Base-by-base conservation (phyloP, 2,329 filamentous ascomycete species). In the Plenodomus biglobosus region DNA sequence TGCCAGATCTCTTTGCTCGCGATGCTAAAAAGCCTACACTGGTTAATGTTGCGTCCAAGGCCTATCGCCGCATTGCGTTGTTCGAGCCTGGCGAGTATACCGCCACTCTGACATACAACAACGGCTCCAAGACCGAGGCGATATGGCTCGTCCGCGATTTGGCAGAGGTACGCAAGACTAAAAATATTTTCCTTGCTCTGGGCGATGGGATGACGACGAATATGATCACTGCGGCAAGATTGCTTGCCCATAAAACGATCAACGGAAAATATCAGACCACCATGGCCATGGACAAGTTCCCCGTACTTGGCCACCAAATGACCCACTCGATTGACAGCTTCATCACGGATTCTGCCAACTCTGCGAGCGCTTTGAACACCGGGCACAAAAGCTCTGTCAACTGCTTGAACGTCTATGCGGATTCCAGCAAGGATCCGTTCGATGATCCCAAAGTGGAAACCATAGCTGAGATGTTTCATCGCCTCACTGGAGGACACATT, bases 401-500 rank as follows among this genome's bases (percentile, higher is more conserved):
- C 64, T 87, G 88, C 30, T 82, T 94, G 73, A 87, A 86, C 72
- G 86, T 92, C 32, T 92, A 94, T 52, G 87, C 80, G 36, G 90
- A 95, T 68, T 90, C 87, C 0, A 90, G 86, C 40, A 76, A 81
- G 11, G 80, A 86, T 59, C 74, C 80, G 2, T 90, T 90, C 56
- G 90, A 95, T 66, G 90, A 95, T 65, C 90, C 90, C 44, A 94
- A 92, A 75, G 82, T 95, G 18, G 90, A 94, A 76, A 90, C 85
- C 13, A 88, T 95, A 66, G 85, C 87, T 18, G 87, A 91, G 72
- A 78, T 94, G 48, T 85, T 92, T 73, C 80, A 82, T 59, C 85
- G 90, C 47, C 77, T 90, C 44, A 84, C 80, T 71, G 80, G 84
- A 50, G 77, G 83, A 58, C 76, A 78, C 47, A 73, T 84, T 39